Base-by-base conservation (phyloP, 2,329 filamentous ascomycete species). In the Beauveria sp. region DNA sequence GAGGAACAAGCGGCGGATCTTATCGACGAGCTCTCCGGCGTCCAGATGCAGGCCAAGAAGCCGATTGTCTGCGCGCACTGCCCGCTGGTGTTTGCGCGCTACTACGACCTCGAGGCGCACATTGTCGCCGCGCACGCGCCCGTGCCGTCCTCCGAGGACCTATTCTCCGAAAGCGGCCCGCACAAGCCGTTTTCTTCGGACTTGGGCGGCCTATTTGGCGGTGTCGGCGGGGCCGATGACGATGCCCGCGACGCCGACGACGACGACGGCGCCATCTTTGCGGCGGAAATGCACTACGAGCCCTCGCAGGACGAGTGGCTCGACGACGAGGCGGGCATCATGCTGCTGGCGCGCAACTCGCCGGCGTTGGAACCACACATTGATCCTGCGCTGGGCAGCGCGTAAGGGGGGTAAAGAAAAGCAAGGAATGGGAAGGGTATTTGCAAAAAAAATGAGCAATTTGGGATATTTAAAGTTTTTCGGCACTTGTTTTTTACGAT, bases 41-140 rank as follows among this genome's bases (percentile, higher is more conserved):
- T 74, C 5, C 65, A 74, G 14, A 73, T 72, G 46, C 73, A 73
- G 38, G 72, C 72, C 22, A 77, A 77, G 59, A 73, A 76, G 49
- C 79, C 74, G 3, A 67, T 83, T 5, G 62, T 69, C 4, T 85
- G 82, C 60, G 69, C 75, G 1, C 75, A 77, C 18, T 85, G 82
- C 63, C 61, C 65, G 7, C 71, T 76, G 40, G 75, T 73, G 18
- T 85, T 85, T 64, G 72, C 76, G 45, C 79, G 82, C 38, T 76
- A 79, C 61, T 75, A 78, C 63, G 82, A 85, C 58, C 73, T 83
- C 10, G 72, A 79, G 49, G 65, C 71, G 3, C 82, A 85, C 66
- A 58, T 81, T 3, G 70, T 72, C 47, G 67, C 70, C 30, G 66
- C 69, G 60, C 73, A 71, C 54, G 69, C 58, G 67, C 70, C 54